phyloP scores from a whole-genome alignment of 805 yeast species.

The Metschnikowia lochheadii region DNA sequence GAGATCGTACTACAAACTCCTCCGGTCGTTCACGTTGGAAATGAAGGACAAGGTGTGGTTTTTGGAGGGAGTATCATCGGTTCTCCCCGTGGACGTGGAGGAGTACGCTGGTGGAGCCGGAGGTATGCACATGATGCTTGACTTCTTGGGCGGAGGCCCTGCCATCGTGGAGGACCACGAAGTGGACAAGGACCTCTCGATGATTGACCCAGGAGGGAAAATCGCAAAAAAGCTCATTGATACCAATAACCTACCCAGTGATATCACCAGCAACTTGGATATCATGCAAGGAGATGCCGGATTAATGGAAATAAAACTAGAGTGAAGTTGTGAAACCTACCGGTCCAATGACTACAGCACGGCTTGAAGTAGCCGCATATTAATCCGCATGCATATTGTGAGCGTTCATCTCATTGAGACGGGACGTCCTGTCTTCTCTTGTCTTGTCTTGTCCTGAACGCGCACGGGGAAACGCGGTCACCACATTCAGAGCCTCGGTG shows the following conservation, averaged over 20 bases:
- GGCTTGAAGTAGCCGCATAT: not conserved
- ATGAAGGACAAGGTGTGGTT: slow-evolving; percentile 93
- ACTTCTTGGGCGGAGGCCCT: slow-evolving; percentile 70
- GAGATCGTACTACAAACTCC: slow-evolving; percentile 78
- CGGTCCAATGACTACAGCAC: not conserved
- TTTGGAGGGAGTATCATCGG: slow-evolving; percentile 76
- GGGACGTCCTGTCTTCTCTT: not conserved
- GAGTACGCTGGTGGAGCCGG: slow-evolving; percentile 84
- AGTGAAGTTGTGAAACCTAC: not conserved
- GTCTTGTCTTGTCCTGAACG: not conserved
- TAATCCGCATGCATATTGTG: not conserved
- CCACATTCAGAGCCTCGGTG: not conserved
- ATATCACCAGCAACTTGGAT: slow-evolving; percentile 47
- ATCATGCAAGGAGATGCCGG: slow-evolving; percentile 47
- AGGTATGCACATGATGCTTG: slow-evolving; percentile 89
- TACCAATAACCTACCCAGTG: slow-evolving; percentile 55
- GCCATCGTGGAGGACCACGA: slow-evolving; percentile 36
- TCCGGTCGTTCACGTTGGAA: slow-evolving; percentile 77
- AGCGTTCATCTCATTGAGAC: not conserved
- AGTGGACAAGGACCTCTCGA: slow-evolving; percentile 36
- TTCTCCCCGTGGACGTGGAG: slow-evolving; percentile 87
- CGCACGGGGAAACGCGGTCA: slow-evolving; percentile 3
- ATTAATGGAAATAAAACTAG: slow-evolving; percentile 32
- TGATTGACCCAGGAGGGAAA: slow-evolving; percentile 42
- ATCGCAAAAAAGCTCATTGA: slow-evolving; percentile 48